These are phyloP conservation scores for Meyerozyma carpophila DNA, from an alignment of 1,139 yeast genomes.

Conservation along the genomic window DNA sequence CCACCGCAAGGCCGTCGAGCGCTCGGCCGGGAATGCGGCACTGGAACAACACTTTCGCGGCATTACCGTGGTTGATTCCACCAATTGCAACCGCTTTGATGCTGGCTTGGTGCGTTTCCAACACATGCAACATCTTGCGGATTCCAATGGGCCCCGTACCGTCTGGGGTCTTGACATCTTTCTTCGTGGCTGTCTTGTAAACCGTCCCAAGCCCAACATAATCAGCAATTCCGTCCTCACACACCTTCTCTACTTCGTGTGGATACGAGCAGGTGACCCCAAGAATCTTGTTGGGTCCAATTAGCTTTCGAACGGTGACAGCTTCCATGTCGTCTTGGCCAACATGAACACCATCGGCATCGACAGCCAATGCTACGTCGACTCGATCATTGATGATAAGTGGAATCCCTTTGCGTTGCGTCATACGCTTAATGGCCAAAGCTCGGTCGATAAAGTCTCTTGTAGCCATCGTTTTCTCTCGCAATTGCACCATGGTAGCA, in stretches of 20 bases:
- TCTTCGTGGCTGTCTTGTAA: slow-evolving; percentile 70
- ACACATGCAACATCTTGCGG: slow-evolving; percentile 45
- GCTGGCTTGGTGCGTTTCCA: slow-evolving; percentile 27
- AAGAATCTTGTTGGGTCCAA: slow-evolving; percentile 71
- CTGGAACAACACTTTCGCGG: slow-evolving; percentile 49
- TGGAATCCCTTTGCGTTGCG: slow-evolving; percentile 59
- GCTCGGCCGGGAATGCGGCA: slow-evolving; percentile 42
- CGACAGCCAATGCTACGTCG: slow-evolving; percentile 86
- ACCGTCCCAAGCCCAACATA: slow-evolving; percentile 87
- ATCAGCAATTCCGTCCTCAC: slow-evolving; percentile 55
- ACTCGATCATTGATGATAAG: slow-evolving; percentile 82
- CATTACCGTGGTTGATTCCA: slow-evolving; percentile 70
- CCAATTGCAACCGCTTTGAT: slow-evolving; percentile 76
- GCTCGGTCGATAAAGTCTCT: slow-evolving; percentile 65
- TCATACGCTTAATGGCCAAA: slow-evolving; percentile 51
- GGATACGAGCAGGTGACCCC: slow-evolving; percentile 72
- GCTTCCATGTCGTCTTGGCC: slow-evolving; percentile 91
- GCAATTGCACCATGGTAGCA: slow-evolving; percentile 73
- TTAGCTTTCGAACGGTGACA: slow-evolving; percentile 47
- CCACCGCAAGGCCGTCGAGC: slow-evolving; percentile 80
- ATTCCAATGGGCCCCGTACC: slow-evolving; percentile 66
- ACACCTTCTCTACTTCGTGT: slow-evolving; percentile 54
- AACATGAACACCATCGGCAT: slow-evolving; percentile 89
- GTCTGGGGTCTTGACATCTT: slow-evolving; percentile 36
- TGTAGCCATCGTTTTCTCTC: slow-evolving; percentile 76